phyloP scores from a whole-genome alignment of 495 filamentous ascomycete species.

The Neurospora sp. region DNA sequence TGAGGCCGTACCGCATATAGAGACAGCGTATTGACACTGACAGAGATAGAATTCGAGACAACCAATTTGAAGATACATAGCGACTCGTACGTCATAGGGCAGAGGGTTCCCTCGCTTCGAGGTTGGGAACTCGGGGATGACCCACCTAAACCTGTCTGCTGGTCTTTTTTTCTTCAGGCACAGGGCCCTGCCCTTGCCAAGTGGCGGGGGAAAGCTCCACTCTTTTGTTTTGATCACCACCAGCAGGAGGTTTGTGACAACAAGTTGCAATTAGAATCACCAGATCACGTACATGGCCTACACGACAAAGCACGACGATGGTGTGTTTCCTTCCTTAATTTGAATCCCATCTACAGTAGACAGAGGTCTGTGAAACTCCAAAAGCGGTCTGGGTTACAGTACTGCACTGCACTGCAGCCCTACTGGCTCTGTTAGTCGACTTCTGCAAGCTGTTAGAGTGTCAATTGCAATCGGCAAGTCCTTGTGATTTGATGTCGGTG shows the following conservation, averaged over 20 bases:
- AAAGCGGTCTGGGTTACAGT: not conserved
- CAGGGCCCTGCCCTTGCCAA: not conserved
- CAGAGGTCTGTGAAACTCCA: not conserved
- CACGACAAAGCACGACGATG: not conserved
- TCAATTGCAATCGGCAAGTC: not conserved
- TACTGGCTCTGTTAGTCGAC: not conserved
- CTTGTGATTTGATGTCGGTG: not conserved
- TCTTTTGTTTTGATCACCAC: not conserved
- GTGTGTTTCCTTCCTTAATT: not conserved
- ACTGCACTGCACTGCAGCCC: not conserved
- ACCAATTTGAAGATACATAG: not conserved
- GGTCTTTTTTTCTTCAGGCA: not conserved
- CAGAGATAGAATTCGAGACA: not conserved
- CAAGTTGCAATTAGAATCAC: not conserved
- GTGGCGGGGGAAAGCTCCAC: not conserved
- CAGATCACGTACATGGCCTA: not conserved
- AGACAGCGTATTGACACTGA: not conserved
- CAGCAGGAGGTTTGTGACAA: not conserved
- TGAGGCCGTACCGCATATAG: not conserved
- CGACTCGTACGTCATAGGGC: not conserved
- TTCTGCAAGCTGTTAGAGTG: not conserved
- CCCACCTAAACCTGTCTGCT: not conserved
- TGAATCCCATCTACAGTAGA: not conserved
- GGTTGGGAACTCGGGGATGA: not conserved
- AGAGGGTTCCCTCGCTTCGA: not conserved